Evolutionary conservation across 805 yeast species (phyloP).

Genomic region (Saccharomycopsis lassenensis): DNA sequence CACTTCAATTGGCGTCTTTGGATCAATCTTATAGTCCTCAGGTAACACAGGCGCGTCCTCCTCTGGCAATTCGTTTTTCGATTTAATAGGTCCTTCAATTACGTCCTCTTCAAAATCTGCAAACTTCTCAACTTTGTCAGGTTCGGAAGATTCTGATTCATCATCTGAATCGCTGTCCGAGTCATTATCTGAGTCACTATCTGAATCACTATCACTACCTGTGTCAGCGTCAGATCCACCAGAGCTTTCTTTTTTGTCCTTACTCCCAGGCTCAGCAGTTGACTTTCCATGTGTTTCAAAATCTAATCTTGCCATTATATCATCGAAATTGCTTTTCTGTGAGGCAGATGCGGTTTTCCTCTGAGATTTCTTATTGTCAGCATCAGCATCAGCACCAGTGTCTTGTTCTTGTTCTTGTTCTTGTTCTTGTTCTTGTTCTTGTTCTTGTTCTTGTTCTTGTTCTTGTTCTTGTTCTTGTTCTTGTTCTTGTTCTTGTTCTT

Average conservation of each 20-base stretch:
- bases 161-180: constrained; percentile 20
- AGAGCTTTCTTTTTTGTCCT: neutral
- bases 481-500: neutral
- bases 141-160: constrained; percentile 21
- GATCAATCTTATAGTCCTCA: constrained; percentile 46
- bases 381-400: neutral
- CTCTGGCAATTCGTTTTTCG: constrained; percentile 66
- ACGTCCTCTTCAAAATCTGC: constrained; percentile 32
- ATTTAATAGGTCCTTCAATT: constrained; percentile 54
- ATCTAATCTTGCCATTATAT: no score
- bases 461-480: neutral
- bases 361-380: neutral
- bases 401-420: neutral
- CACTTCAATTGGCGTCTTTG: constrained; percentile 53
- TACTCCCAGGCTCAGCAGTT: no score
- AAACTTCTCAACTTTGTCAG: constrained; percentile 17
- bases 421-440: neutral
- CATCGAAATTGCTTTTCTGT: neutral
- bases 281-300: no score
- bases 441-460: neutral
- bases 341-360: neutral
- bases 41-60: constrained; percentile 64
- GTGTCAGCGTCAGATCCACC: constrained; percentile 7
- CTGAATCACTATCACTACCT: constrained; percentile 9
- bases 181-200: constrained; percentile 25